Conservation (phyloP, 1,139 yeast genomes). For the Groenewaldozyma auringiensis region DNA sequence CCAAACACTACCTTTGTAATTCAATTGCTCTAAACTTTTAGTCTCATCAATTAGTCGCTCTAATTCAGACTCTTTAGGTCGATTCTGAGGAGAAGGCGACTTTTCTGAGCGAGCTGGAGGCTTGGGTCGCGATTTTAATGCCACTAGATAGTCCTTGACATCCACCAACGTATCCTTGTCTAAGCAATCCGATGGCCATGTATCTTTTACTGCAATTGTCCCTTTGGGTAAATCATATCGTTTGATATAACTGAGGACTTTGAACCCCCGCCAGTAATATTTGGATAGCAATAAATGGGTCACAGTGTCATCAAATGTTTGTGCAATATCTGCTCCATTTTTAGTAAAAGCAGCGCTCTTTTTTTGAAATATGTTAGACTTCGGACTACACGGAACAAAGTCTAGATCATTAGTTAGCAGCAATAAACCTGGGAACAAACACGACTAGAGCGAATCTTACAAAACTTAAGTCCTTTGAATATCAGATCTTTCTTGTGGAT, state of each 20-base stretch:
- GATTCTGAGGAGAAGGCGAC: neutral
- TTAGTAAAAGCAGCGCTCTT: conserved; percentile 9
- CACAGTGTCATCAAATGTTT: conserved; percentile 14
- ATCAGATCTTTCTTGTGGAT: conserved; percentile 2
- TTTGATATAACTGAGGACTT: conserved; percentile 8
- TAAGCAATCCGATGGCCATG: conserved; percentile 37
- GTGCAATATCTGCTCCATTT: conserved; percentile 33
- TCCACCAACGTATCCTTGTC: conserved; percentile 23
- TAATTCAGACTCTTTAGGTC: neutral
- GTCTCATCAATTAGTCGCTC: conserved; percentile 1
- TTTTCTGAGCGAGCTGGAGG: neutral
- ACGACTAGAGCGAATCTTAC: conserved; percentile 7
- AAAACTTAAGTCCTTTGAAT: conserved; percentile 14
- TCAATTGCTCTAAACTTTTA: neutral
- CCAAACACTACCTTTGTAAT: neutral
- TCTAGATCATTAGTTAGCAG: conserved; percentile 6
- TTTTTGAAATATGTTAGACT: conserved; percentile 8
- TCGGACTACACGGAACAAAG: conserved; percentile 11
- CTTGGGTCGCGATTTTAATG: neutral
- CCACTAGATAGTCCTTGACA: neutral
- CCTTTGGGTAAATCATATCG: conserved; percentile 6
- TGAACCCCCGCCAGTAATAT: conserved; percentile 10
- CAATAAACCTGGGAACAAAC: neutral
- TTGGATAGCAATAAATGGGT: conserved; percentile 31
- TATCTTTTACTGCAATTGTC: conserved; percentile 23